Evolutionary conservation across 2,329 filamentous ascomycete genomes (phyloP), one percentile per base, ranked within the genome.

Genomic region (Calonectria henricotiae): DNA sequence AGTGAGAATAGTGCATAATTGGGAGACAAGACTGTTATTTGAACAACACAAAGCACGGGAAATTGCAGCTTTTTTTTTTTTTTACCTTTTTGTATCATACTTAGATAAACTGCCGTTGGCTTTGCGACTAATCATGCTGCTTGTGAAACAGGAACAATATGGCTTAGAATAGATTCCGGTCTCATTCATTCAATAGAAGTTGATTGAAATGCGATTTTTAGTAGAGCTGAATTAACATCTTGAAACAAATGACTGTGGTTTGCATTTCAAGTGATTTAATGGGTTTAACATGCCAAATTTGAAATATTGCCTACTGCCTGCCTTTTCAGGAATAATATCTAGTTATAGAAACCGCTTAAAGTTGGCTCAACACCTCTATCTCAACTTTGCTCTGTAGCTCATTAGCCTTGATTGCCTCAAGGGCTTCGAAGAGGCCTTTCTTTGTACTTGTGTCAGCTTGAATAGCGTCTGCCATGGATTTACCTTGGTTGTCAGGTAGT

Each of bases 401-500:
- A 1, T 80, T 81, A 5, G 79, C 80, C 13, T 79, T 78, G 69
- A 86, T 86, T n/a, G 86, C 74, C 25, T 80, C 78, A 35, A 86
- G 73, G 11, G 84, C 84, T 65, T 82, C 79, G 15, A 76, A 76
- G 20, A 86, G 75, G 5, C 84, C 79, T n/a, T 78, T 78, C 43
- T 77, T 78, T 1, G 82, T 80, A 30, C 82, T 75, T 0, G 81
- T 74, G 54, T 87, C 85, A 12, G 77, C 78, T 37, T 79, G 79
- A 62, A 86, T 84, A 5, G 85, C 83, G 64, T 82, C 82, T 12
- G 85, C 80, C 25, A 88, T 79, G 67, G 79, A 81, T 35, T 74
- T 81, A 5, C 86, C 86, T 7, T 81, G 80, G 61, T 87, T 5
- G 83, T 83, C 15, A 88, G 82, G 68, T 86, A 88, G 72, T 88